A percentile compares a stretch with the other conserved stretches of the same genome.
These are phyloP conservation scores for Abrus pulchellus DNA, from an alignment of 306 rosid genomes.

Conservation along the genomic window DNA sequence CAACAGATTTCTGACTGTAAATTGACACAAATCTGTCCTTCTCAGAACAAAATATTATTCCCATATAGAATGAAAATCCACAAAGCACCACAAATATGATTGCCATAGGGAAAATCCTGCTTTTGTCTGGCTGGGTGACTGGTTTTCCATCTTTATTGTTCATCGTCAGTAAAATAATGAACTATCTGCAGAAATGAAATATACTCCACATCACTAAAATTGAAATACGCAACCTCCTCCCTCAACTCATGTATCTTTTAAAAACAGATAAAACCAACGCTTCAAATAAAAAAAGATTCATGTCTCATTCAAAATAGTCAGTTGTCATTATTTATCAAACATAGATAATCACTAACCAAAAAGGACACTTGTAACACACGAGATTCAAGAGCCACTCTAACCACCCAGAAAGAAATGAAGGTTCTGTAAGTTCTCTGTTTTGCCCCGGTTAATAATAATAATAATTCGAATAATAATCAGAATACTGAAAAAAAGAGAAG, in stretches of 20 bases:
- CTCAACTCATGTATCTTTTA: not conserved
- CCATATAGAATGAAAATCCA: constrained; percentile 90
- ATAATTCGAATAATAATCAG: not conserved
- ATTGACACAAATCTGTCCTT: constrained; percentile 50
- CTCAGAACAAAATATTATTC: constrained; percentile 85
- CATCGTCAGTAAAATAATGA: constrained; percentile 59
- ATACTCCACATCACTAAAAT: constrained; percentile 7
- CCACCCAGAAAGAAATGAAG: constrained; percentile 22
- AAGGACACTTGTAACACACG: constrained; percentile 23
- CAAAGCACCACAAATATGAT: constrained; percentile 74
- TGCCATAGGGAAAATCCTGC: constrained; percentile 65
- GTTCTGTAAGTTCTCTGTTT: not conserved
- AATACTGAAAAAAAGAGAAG: not conserved
- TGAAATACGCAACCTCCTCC: not conserved
- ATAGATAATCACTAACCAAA: not conserved
- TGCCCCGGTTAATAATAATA: not conserved
- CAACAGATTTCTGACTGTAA: constrained; percentile 51
- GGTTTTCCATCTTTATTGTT: constrained; percentile 87
- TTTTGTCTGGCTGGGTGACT: constrained; percentile 61
- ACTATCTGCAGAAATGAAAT: constrained; percentile 57
- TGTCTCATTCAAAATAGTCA: constrained; percentile 29
- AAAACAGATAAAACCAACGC: not conserved
- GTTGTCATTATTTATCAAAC: not conserved
- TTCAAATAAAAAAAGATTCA: not conserved
- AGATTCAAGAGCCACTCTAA: constrained; percentile 35